Conservation (phyloP, 768 basidiomycete genomes). For the Lactarius quietus region DNA sequence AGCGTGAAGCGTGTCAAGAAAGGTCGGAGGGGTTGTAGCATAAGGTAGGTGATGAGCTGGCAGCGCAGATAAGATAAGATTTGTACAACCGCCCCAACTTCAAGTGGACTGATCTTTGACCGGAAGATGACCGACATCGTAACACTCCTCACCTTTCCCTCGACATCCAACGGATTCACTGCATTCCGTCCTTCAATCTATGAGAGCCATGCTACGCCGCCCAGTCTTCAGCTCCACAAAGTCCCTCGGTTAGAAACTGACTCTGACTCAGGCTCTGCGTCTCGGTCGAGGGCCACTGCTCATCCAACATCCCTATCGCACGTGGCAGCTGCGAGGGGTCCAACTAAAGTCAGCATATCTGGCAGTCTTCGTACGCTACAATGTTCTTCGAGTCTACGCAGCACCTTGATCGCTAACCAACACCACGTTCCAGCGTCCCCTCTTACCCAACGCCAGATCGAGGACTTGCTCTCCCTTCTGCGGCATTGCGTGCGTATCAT, state of each 20-base stretch:
- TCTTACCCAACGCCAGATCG: conserved; percentile 7
- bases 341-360: conserved; percentile 47
- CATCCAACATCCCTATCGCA: conserved; percentile 27
- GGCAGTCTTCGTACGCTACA: conserved; percentile 37
- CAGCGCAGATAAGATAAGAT: conserved; percentile 19
- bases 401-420: not conserved
- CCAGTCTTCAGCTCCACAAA: conserved; percentile 62
- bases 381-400: not conserved
- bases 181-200: conserved; percentile 39
- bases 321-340: conserved; percentile 30
- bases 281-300: conserved; percentile 40
- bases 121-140: conserved; percentile 20
- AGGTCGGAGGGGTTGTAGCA: conserved; percentile 9
- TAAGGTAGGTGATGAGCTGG: not conserved
- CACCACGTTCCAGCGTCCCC: conserved; percentile 23
- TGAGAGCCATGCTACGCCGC: conserved; percentile 37
- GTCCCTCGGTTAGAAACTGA: conserved; percentile 61
- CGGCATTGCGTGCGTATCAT: conserved; percentile 37
- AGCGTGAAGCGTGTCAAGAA: not conserved
- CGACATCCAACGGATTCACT: conserved; percentile 50
- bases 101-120: not conserved
- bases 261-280: conserved; percentile 65
- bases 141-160: conserved; percentile 24
- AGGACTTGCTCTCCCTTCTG: conserved; percentile 34
- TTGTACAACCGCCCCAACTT: not conserved